Evolutionary conservation across 2,329 filamentous ascomycete genomes (phyloP).

Genomic region (Cylindrodendrum hubeiense): DNA sequence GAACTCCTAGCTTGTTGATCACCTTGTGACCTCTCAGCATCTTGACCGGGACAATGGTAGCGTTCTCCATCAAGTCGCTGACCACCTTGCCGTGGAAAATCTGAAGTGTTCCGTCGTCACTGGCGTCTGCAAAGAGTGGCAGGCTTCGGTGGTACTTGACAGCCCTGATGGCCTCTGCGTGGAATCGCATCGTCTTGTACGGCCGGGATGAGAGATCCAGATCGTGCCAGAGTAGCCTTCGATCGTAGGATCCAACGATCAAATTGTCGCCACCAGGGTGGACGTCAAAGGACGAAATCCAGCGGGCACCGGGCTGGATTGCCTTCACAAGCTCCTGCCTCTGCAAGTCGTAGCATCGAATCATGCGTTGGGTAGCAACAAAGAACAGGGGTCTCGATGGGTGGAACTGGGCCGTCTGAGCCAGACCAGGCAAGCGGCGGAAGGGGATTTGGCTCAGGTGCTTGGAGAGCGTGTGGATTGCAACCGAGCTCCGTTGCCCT

Average conservation of each 20-base stretch:
- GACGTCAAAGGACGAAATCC: conserved; percentile 95
- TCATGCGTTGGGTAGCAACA: conserved; percentile 92
- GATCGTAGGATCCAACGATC: conserved; percentile 94
- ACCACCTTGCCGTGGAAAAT: conserved; percentile 98
- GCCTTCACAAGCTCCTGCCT: conserved; percentile 93
- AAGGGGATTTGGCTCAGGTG: conserved; percentile 97
- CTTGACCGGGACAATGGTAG: conserved; percentile 95
- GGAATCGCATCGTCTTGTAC: conserved; percentile 97
- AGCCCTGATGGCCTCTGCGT: conserved; percentile 88
- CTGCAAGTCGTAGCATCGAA: conserved; percentile 94
- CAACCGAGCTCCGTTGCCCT: conserved; percentile 82
- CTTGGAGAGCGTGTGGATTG: conserved; percentile 95
- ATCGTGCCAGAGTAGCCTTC: conserved; percentile 95
- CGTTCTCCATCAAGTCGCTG: conserved; percentile 94
- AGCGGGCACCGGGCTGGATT: conserved; percentile 89
- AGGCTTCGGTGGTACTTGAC: conserved; percentile 87
- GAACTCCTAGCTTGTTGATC: conserved; percentile 85
- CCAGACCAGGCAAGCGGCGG: conserved; percentile 78
- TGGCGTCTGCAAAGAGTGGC: conserved; percentile 93
- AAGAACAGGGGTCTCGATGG: conserved; percentile 94
- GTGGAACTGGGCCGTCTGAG: conserved; percentile 94
- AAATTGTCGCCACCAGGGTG: conserved; percentile 95
- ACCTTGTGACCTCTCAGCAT: conserved; percentile 92
- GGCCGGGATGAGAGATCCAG: conserved; percentile 90
- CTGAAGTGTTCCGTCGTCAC: conserved; percentile 93